Evolutionary conservation across 2,329 filamentous ascomycete species (phyloP).

Genomic region (Clonostachys rosea): DNA sequence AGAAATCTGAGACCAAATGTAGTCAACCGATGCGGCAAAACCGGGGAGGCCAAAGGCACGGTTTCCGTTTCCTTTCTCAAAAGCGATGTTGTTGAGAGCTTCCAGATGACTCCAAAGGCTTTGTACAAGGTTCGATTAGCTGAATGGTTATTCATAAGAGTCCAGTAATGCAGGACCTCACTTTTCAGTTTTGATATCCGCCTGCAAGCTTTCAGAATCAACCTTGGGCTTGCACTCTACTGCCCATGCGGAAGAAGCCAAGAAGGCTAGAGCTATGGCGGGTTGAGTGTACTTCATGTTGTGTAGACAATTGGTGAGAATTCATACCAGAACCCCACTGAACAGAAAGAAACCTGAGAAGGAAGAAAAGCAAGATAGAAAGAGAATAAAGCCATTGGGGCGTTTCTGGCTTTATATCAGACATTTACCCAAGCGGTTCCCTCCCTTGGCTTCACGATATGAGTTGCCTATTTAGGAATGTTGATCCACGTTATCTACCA

Average conservation of each 20-base stretch:
- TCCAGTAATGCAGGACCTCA: not conserved
- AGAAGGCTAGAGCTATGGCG: not conserved
- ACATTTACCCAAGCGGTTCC: too few relatives aligned
- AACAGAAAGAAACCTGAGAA: too few relatives aligned
- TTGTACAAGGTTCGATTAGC: not conserved
- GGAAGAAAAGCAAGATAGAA: too few relatives aligned
- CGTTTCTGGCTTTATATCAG: too few relatives aligned
- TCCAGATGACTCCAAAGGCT: slow-evolving; percentile 36
- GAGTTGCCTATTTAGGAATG: too few relatives aligned
- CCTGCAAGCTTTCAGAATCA: slow-evolving; percentile 30
- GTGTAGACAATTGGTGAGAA: too few relatives aligned
- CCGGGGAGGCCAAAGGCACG: slow-evolving; percentile 46
- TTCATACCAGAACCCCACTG: too few relatives aligned
- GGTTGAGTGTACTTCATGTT: not conserved
- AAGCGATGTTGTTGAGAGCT: slow-evolving; percentile 38
- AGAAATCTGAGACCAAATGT: slow-evolving; percentile 36
- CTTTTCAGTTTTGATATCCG: slow-evolving; percentile 30
- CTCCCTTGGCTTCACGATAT: too few relatives aligned
- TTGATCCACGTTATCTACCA: too few relatives aligned
- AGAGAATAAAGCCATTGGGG: too few relatives aligned
- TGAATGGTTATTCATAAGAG: not conserved
- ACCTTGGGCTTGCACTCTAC: slow-evolving; percentile 7
- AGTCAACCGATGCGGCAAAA: slow-evolving; percentile 42
- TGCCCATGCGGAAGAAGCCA: not conserved
- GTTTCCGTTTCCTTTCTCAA: slow-evolving; percentile 40